Evolutionary conservation across 169 alveolate genomes (phyloP).

Genomic region (Plasmodium relictum): DNA sequence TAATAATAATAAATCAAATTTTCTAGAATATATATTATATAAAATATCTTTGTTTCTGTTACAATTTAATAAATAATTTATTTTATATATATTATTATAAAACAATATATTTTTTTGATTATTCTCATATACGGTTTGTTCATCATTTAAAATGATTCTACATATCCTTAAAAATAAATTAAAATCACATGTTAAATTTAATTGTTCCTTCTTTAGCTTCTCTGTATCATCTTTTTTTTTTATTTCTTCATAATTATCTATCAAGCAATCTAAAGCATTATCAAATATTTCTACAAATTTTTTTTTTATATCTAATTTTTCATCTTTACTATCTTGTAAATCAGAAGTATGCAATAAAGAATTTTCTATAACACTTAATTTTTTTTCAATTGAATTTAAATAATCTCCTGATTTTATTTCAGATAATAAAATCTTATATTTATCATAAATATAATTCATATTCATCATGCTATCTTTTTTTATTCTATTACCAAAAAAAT

Average conservation of each 20-base stretch:
- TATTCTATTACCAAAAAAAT: neutral
- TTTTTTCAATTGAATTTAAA: conserved; percentile 24
- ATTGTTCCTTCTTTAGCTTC: conserved; percentile 24
- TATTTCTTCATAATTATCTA: conserved; percentile 42
- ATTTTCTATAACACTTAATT: conserved; percentile 45
- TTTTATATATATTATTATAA: conserved; percentile 48
- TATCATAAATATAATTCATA: conserved; percentile 41
- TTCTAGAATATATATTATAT: conserved; percentile 26
- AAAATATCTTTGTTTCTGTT: conserved; percentile 39
- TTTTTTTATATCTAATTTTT: conserved; percentile 20
- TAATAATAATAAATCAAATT: neutral
- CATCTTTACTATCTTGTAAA: conserved; percentile 27
- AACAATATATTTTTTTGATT: conserved; percentile 33
- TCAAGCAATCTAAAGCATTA: conserved; percentile 24
- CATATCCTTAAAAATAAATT: conserved; percentile 63
- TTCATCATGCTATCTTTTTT: conserved; percentile 17
- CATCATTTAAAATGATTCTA: conserved; percentile 40
- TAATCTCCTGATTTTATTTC: conserved; percentile 69
- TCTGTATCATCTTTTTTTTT: conserved; percentile 21
- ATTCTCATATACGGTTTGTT: neutral
- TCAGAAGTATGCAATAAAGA: conserved; percentile 20
- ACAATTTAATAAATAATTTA: conserved; percentile 28
- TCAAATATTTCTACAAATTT: conserved; percentile 27
- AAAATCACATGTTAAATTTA: conserved; percentile 57
- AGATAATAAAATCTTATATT: conserved; percentile 49